phyloP scores from a whole-genome alignment of 257 asterid species.

The Nicotiana tabacum region DNA sequence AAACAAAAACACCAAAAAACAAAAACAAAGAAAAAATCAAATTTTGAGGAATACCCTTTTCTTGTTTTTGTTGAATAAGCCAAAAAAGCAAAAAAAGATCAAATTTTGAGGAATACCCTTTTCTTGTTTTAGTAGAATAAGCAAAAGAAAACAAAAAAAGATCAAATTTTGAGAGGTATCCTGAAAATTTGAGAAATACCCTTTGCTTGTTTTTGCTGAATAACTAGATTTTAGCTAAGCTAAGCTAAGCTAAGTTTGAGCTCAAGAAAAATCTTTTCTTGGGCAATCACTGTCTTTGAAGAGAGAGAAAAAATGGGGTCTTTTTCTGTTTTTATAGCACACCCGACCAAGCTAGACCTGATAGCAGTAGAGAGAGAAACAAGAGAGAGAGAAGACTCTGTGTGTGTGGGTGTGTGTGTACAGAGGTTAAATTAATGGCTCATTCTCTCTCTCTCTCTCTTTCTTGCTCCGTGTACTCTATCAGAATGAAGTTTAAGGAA shows the following conservation, averaged over 20 bases:
- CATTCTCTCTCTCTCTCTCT: conserved; percentile 7
- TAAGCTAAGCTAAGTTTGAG: neutral
- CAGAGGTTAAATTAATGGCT: neutral
- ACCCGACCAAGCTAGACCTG: conserved; percentile 87
- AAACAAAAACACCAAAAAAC: neutral
- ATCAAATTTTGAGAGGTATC: neutral
- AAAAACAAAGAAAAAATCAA: neutral
- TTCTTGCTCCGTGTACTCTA: conserved; percentile 24
- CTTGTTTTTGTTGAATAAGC: neutral
- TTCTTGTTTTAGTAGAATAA: conserved; percentile 5
- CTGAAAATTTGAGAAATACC: neutral
- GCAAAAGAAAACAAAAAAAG: neutral
- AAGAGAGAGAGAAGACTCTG: neutral
- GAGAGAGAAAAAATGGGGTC: neutral
- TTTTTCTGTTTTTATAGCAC: conserved; percentile 26
- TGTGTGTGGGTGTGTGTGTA: neutral
- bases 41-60: conserved; percentile 6
- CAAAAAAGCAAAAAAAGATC: neutral
- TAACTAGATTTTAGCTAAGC: neutral
- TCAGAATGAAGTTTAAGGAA: conserved; percentile 15
- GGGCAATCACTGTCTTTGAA: conserved; percentile 4
- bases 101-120: neutral
- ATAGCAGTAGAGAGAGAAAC: conserved; percentile 47
- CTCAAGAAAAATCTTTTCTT: neutral
- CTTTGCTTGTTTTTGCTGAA: neutral